Base-by-base conservation (phyloP, 2,329 filamentous ascomycete species). In the Remersonia thermophila region DNA sequence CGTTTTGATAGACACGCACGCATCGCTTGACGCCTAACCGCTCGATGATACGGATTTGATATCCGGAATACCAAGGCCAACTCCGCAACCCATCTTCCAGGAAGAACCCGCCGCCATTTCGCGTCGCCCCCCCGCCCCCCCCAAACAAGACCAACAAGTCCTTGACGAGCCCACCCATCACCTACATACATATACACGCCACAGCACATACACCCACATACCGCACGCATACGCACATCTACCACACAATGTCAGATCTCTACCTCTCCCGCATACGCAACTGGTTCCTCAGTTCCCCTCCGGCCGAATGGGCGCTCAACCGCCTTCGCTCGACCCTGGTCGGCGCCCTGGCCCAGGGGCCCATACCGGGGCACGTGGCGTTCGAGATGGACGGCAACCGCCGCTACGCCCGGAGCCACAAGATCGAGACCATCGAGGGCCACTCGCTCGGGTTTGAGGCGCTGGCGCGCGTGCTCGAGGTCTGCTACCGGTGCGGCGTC, bases 351-450 rank as follows among this genome's bases (percentile, higher is more conserved):
- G 80, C 80, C 53, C 89, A 95, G 60, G 91, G 91, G 0, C 85
- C 86, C 2, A 80, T 98, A 37, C 91, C 91, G 8, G 79, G 85
- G 53, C 91, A 98, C 73, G 76, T 98, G 42, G 91, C 91, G n/a
- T 98, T 98, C 55, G 89, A 95, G 50, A 98, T 98, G 91, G 91
- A 98, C 57, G 91, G 91, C 38, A 98, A 98, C 61, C 69, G 91
- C 51, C 80, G 91, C 31, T 98, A 93, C 63, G 91, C 91, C 11
- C 73, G 83, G 43, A 82, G 71, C 44, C 85, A 91, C 62, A 78
- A 89, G 46, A 94, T 98, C 56, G 91, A 98, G 65, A 94, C 87
- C 0, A 79, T 96, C 25, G 89, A 98, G 60, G 91, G 91, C 16
- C 91, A 98, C 57, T 87, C 94, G 55, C 65, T 93, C 49, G 91